Evolutionary conservation across 129 eudicot species (phyloP).

Genomic region (Saussurea involucrata): DNA sequence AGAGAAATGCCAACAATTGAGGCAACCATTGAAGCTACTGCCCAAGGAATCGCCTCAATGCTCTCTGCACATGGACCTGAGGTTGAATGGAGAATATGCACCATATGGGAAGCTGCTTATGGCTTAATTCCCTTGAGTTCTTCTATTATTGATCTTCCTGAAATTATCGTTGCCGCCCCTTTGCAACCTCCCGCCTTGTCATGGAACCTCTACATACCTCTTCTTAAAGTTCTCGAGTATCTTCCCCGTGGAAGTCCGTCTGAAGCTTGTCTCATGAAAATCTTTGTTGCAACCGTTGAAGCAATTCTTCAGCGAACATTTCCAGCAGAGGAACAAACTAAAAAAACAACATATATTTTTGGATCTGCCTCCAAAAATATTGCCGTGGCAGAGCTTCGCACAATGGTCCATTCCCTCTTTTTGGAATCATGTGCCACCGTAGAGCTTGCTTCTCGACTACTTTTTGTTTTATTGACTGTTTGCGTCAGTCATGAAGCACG

Average conservation of each 20-base stretch:
- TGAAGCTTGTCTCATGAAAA: constrained; percentile 96
- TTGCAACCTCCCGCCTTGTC: constrained; percentile 90
- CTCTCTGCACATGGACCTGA: constrained; percentile 98
- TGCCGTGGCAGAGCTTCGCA: constrained; percentile 98
- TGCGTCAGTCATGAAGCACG: constrained; percentile 96
- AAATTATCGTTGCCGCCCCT: constrained; percentile 93
- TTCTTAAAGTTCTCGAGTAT: constrained; percentile 91
- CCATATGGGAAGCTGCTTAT: constrained; percentile 99
- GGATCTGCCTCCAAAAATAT: constrained; percentile 88
- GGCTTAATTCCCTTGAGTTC: constrained; percentile 91
- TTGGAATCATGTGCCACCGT: constrained; percentile 73
- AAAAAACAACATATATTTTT: constrained; percentile 49
- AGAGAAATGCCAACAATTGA: constrained; percentile 78
- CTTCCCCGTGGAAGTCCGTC: constrained; percentile 99
- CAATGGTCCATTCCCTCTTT: constrained; percentile 94
- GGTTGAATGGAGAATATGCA: constrained; percentile 99
- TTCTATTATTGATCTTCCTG: constrained; percentile 89
- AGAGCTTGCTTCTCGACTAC: constrained; percentile 93
- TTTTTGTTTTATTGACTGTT: constrained; percentile 87
- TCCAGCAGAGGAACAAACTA: constrained; percentile 65
- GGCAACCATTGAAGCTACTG: constrained; percentile 95
- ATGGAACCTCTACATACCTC: constrained; percentile 93
- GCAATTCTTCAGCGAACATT: constrained; percentile 92
- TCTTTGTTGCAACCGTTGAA: constrained; percentile 94
- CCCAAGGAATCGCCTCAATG: constrained; percentile 96